Conservation (phyloP, 1,284 basidiomycete genomes). For the Salmacisia buchloeana region DNA sequence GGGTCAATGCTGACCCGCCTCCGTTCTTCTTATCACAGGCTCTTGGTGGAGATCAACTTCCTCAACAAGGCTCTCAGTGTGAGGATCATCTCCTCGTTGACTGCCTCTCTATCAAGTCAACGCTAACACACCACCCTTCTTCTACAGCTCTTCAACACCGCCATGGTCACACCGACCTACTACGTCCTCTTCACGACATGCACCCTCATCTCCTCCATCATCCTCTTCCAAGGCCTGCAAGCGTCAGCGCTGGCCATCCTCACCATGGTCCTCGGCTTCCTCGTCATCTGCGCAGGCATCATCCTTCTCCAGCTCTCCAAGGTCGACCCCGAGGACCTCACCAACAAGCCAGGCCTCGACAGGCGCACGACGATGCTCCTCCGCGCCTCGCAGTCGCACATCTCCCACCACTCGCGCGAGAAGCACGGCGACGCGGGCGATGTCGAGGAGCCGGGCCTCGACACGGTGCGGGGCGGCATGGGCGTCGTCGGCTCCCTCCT, state of each 20-base stretch:
- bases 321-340: conserved; percentile 48
- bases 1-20: too few relatives aligned
- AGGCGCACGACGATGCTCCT: conserved; percentile 42
- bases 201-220: conserved; percentile 57
- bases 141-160: conserved; percentile 81
- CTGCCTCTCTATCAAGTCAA: not conserved
- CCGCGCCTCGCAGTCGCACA: conserved; percentile 35
- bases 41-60: conserved; percentile 87
- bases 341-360: conserved; percentile 41
- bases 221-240: conserved; percentile 84
- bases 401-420: conserved; percentile 19
- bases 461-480: conserved; percentile 46
- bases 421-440: conserved; percentile 19
- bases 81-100: not conserved
- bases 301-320: conserved; percentile 95
- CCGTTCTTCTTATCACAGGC: conserved; percentile 6
- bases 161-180: conserved; percentile 86
- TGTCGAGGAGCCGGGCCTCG: conserved; percentile 42
- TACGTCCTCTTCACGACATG: conserved; percentile 79
- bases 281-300: conserved; percentile 77
- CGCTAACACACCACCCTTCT: not conserved
- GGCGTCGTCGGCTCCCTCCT: conserved; percentile 47
- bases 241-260: conserved; percentile 61
- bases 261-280: conserved; percentile 81
- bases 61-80: conserved; percentile 72